Base-by-base conservation (phyloP, 2,329 filamentous ascomycete species). In the Aspergillus flavus region DNA sequence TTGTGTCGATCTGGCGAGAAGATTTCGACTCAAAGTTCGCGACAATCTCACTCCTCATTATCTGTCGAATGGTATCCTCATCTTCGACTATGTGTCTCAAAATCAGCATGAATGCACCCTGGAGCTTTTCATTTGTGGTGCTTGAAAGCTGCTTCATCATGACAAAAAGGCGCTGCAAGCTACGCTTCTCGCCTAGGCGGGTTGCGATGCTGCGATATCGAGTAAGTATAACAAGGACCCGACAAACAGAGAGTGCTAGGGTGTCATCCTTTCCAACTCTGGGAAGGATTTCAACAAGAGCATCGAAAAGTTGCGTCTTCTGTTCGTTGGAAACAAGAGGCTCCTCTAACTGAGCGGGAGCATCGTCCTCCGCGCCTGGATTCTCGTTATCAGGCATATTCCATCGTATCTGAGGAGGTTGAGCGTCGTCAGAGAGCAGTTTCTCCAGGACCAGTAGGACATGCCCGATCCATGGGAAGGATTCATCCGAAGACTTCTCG, bases 51-150 rank as follows among this genome's bases (percentile, higher is more conserved):
- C 89, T 91, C 58, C 90, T 87, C 91, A 99, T 97, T 64, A 97
- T 89, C 74, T 97, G 92, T 68, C 91, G 92, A 64, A 98, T 86
- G 2, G 91, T 95, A 21, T 93, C 90, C 57, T 97, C 93, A 72
- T 99, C 96, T 78, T 99, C 95, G 59, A 98, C 87, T 67, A 99
- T 90, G 73, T 99, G 95, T 46, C 96, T 89, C 50, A 99, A 82
- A 58, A 97, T 90, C 14, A 94, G 86, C 85, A 98, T 90, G 71
- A 97, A 90, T 62, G 90, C 86, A 65, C 85, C 85, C 65, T 90
- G 87, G 11, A 99, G 85, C 60, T 90, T 89, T 60, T 91, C 87
- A 34, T 93, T 91, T 7, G 91, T 91, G 34, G 89, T 86, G 30
- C 91, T 91, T 23, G 92, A 89, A 63, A 98, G 86, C 76, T 98